Evolutionary conservation across 176 grass and related monocot genomes (phyloP), one percentile per base, ranked within the genome.

Genomic region (Musa beccarii): DNA sequence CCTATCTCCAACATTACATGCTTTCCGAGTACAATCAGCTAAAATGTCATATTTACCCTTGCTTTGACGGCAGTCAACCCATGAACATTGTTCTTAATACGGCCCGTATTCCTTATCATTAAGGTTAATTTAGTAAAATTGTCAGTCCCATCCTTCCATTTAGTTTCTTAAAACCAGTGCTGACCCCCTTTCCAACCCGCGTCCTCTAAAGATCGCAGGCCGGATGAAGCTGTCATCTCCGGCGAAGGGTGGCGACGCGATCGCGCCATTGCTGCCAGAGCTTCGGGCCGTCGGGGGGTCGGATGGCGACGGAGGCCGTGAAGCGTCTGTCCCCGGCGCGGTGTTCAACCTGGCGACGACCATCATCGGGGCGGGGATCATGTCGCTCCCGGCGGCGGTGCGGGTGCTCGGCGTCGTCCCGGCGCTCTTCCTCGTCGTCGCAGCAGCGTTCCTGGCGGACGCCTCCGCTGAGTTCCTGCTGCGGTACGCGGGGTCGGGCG

Each of bases 331-430:
- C 21, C 78, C 82, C 53, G 64, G 90, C 68, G 94, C 86, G 76
- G 90, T 98, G 84, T 98, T 91, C 82, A 97, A 98, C 83, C 80
- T 98, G 23, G 90, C 90, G 52, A 93, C 90, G 54, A 91, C 77
- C 94, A 93, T 89, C 80, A 81, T 98, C 10, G 94, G 94, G 66
- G 94, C 90, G 13, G 94, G 94, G 52, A 98, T 98, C 80, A 98
- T 98, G 94, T 98, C 94, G 43, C 88, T 98, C 67, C 90, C 94
- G 8, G 90, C 94, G 3, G 94, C 90, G 34, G 90, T 93, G 94
- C 86, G 84, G 8, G 80, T 98, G 8, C 90, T 98, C 67, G 94
- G 94, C 0, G 90, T 93, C 59, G 49, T 24, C 62, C 94, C 94
- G 1, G 80, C 86, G 49, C 63, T 93, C 8, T 0, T 77, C 21